Conservation (phyloP, 2,329 filamentous ascomycete genomes). For the Fusarium chaquense region DNA sequence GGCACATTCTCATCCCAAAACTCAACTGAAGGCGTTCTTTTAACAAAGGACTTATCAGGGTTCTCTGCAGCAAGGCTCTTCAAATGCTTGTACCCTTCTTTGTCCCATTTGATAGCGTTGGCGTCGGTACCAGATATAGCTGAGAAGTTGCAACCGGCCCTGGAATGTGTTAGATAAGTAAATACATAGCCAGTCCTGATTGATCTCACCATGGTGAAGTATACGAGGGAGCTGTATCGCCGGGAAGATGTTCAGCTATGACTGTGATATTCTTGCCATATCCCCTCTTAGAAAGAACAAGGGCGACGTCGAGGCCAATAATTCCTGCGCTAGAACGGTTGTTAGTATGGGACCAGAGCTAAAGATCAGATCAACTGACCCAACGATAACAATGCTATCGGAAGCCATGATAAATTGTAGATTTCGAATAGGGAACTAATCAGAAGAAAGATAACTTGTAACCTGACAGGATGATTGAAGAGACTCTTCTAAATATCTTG, state of each 20-base stretch:
- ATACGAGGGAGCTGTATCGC: constrained; percentile 1
- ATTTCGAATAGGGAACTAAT: no score
- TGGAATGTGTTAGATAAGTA: background rate
- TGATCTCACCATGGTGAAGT: constrained; percentile 5
- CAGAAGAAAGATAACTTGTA: no score
- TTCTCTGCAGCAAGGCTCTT: background rate
- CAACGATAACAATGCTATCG: constrained; percentile 4
- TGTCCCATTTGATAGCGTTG: constrained; percentile 15
- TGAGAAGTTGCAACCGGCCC: constrained; percentile 14
- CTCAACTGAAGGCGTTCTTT: background rate
- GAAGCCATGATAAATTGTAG: background rate
- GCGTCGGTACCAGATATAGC: constrained; percentile 14
- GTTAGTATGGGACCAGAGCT: background rate
- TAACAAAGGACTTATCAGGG: background rate
- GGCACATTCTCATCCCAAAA: constrained; percentile 12
- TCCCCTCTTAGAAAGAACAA: background rate
- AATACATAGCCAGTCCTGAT: no score
- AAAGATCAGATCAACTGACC: background rate
- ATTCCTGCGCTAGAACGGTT: background rate
- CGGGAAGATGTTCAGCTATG: background rate
- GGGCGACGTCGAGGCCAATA: constrained; percentile 6
- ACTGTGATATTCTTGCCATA: background rate
- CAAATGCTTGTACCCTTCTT: background rate
- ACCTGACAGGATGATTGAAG: no score
- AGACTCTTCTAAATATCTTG: no score